Evolutionary conservation across 2,329 filamentous ascomycete species (phyloP).

Genomic region (Colletotrichum sansevieriae): DNA sequence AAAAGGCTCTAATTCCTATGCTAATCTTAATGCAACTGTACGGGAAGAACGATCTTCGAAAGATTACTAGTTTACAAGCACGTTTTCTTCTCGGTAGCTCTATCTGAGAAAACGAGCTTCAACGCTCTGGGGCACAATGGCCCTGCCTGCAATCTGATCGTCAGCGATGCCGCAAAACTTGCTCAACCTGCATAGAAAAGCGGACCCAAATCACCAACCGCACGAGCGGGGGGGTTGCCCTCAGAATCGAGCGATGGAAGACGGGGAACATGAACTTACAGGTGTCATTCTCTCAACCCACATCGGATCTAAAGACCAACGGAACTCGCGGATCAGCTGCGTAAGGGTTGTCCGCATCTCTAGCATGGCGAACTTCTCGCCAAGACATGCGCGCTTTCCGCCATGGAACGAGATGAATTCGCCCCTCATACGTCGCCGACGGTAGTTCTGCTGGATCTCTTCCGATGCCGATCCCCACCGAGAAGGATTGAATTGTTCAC

Average conservation of each 20-base stretch:
- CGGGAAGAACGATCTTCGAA: conserved; percentile 1
- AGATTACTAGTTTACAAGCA: background rate
- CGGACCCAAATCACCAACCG: conserved; percentile 10
- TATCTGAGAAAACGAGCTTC: conserved; percentile 30
- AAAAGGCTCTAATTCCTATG: conserved; percentile 11
- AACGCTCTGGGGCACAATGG: conserved; percentile 35
- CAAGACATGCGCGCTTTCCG: conserved; percentile 55
- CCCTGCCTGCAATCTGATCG: conserved; percentile 28
- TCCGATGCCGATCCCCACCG: conserved; percentile 54
- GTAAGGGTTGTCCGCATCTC: conserved; percentile 52
- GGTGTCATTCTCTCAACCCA: conserved; percentile 51
- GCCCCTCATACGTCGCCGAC: conserved; percentile 52
- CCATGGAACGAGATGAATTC: conserved; percentile 59
- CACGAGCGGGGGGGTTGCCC: background rate
- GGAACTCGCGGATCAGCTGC: conserved; percentile 47
- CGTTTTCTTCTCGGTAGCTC: conserved; percentile 4
- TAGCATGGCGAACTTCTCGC: conserved; percentile 56
- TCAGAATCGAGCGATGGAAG: background rate
- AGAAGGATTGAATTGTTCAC: conserved; percentile 54
- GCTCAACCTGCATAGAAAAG: conserved; percentile 6
- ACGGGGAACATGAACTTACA: conserved; percentile 44
- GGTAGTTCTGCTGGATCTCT: conserved; percentile 52
- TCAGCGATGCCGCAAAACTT: conserved; percentile 21
- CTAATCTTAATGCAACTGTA: conserved; percentile 25
- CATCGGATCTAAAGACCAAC: conserved; percentile 50